Evolutionary conservation across 2,329 filamentous ascomycete genomes (phyloP).

Genomic region (Sporothrix mexicana): DNA sequence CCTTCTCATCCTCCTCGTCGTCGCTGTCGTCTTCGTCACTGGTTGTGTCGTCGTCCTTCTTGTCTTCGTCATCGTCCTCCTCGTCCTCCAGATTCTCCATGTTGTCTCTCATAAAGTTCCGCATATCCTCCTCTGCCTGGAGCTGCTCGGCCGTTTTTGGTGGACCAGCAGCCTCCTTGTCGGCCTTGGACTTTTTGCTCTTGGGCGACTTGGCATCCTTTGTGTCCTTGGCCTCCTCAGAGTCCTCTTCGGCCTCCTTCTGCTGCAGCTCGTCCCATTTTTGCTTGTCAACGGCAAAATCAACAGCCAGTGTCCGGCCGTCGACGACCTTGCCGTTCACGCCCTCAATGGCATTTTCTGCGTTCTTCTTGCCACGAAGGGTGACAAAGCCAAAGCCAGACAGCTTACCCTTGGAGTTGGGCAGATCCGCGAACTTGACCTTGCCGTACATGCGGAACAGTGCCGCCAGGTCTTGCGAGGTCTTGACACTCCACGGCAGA

Average conservation of each 20-base stretch:
- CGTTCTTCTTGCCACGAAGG: constrained; percentile 85
- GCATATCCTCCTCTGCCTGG: constrained; percentile 50
- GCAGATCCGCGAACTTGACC: constrained; percentile 84
- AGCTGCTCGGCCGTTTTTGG: constrained; percentile 43
- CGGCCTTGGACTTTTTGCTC: constrained; percentile 43
- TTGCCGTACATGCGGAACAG: constrained; percentile 90
- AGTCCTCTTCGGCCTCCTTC: constrained; percentile 42
- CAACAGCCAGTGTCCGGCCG: constrained; percentile 86
- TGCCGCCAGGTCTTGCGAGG: constrained; percentile 75
- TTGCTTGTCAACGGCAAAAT: constrained; percentile 94
- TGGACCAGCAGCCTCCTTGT: constrained; percentile 42
- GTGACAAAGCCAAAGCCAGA: constrained; percentile 93
- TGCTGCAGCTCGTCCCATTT: constrained; percentile 74
- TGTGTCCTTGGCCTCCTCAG: constrained; percentile 46
- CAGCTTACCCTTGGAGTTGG: constrained; percentile 75
- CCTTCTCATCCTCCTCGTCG: constrained; percentile 53
- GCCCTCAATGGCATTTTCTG: constrained; percentile 81
- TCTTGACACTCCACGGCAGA: constrained; percentile 93
- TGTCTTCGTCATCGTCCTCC: constrained; percentile 53
- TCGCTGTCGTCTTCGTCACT: constrained; percentile 54
- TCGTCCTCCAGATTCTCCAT: constrained; percentile 61
- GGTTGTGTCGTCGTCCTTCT: constrained; percentile 54
- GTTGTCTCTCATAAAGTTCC: constrained; percentile 64
- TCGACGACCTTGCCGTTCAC: constrained; percentile 92
- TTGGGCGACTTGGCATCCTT: constrained; percentile 36